A percentile compares a stretch with the other conserved stretches of the same genome.
phyloP scores from a whole-genome alignment of 768 basidiomycete genomes.

The Lactifluus echinatus region DNA sequence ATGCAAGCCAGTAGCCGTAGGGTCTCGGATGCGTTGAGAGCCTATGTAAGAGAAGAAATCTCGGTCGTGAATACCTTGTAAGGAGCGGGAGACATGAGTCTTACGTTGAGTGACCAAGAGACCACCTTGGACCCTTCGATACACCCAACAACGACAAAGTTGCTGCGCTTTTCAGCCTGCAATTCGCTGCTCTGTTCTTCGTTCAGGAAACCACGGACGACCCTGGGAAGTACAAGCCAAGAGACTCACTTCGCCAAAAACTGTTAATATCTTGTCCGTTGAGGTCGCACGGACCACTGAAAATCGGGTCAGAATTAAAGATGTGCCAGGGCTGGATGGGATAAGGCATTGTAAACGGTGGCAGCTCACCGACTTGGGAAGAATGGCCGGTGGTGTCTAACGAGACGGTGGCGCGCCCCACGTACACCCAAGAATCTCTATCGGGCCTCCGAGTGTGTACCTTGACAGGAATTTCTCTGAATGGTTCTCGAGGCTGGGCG shows the following conservation, averaged over 20 bases:
- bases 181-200: constrained; percentile 49
- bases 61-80: constrained; percentile 1
- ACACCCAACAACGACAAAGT: constrained; percentile 77
- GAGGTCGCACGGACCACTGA: constrained; percentile 57
- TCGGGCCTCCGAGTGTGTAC: constrained; percentile 77
- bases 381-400: constrained; percentile 70
- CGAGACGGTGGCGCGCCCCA: constrained; percentile 68
- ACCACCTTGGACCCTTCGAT: constrained; percentile 66
- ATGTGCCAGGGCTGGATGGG: not conserved
- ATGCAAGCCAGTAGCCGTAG: constrained; percentile 75
- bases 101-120: constrained; percentile 79
- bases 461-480: constrained; percentile 75
- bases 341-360: not conserved
- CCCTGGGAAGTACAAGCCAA: not conserved
- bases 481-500: constrained; percentile 39
- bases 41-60: constrained; percentile 39
- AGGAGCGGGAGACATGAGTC: constrained; percentile 21
- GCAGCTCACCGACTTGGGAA: constrained; percentile 65
- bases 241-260: constrained; percentile 59
- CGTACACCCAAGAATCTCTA: constrained; percentile 71
- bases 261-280: constrained; percentile 57
- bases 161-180: constrained; percentile 81
- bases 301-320: not conserved
- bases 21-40: constrained; percentile 76
- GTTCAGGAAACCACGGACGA: constrained; percentile 18